These are phyloP conservation scores for Claviceps digitariae DNA, from an alignment of 2,329 filamentous ascomycete genomes.

Conservation along the genomic window DNA sequence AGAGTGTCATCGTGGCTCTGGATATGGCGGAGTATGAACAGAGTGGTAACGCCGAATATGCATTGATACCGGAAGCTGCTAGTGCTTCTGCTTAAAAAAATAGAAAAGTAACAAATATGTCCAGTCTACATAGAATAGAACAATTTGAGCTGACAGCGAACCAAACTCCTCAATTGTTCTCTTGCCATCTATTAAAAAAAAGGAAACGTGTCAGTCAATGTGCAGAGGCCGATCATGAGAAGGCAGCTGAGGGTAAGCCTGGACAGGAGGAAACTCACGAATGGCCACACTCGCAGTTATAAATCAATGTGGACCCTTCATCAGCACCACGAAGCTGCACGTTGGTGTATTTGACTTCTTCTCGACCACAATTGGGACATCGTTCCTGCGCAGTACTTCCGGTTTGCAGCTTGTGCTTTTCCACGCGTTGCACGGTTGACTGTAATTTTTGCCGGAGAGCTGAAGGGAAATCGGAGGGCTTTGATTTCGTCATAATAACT, in stretches of 20 bases:
- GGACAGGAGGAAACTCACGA: constrained; percentile 43
- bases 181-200: constrained; percentile 30
- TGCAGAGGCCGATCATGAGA: constrained; percentile 3
- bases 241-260: background rate
- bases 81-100: constrained; percentile 26
- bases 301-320: constrained; percentile 88
- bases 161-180: constrained; percentile 43
- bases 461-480: constrained; percentile 81
- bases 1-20: constrained; percentile 87
- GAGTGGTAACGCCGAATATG: constrained; percentile 79
- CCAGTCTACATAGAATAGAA: constrained; percentile 1
- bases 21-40: constrained; percentile 98
- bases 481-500: constrained; percentile 69
- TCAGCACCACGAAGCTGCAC: constrained; percentile 85
- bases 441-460: constrained; percentile 67
- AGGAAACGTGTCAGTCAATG: background rate
- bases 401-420: constrained; percentile 62
- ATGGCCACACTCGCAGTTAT: constrained; percentile 73
- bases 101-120: background rate
- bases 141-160: constrained; percentile 2
- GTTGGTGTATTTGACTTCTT: constrained; percentile 72
- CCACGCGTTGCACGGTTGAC: constrained; percentile 74
- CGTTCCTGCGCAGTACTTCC: constrained; percentile 53
- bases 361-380: constrained; percentile 69
- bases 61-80: constrained; percentile 59